phyloP scores from a whole-genome alignment of 805 yeast species.

The Candida yuanshanica region DNA sequence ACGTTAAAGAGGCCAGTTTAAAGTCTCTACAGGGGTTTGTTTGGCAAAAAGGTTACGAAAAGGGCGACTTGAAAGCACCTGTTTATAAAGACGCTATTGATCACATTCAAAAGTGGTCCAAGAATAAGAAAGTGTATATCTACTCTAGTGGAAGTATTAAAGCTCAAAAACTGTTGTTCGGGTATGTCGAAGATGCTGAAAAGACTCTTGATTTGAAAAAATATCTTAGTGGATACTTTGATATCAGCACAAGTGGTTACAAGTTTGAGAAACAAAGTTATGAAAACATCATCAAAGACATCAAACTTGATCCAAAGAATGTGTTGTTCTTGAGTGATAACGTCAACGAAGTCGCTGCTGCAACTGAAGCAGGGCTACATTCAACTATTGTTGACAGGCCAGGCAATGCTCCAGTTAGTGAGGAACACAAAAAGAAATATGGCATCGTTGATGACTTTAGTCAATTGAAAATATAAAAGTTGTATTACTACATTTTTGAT shows the following conservation, averaged over 20 bases:
- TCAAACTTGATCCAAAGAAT: constrained; percentile 27
- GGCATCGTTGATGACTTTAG: constrained; percentile 27
- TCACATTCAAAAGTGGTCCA: constrained; percentile 41
- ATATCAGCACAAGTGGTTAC: constrained; percentile 77
- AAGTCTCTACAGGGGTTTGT: constrained; percentile 79
- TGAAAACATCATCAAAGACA: constrained; percentile 40
- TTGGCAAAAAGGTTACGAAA: constrained; percentile 75
- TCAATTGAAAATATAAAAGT: constrained; percentile 14
- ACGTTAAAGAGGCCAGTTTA: constrained; percentile 70
- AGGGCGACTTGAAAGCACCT: constrained; percentile 76
- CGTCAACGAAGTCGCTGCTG: constrained; percentile 71
- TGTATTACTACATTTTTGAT: background rate
- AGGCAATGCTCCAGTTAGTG: constrained; percentile 57
- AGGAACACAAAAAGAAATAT: constrained; percentile 26
- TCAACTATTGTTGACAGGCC: constrained; percentile 61
- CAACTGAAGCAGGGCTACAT: constrained; percentile 55
- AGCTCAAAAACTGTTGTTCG: constrained; percentile 79
- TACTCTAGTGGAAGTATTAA: constrained; percentile 87
- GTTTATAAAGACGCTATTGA: constrained; percentile 66
- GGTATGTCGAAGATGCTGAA: constrained; percentile 44
- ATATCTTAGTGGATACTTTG: constrained; percentile 64
- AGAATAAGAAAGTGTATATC: constrained; percentile 44
- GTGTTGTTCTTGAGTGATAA: constrained; percentile 78
- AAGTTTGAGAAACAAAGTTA: constrained; percentile 60
- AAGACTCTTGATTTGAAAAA: constrained; percentile 44